A percentile compares a stretch with the other conserved stretches of the same genome.
Evolutionary conservation across 768 basidiomycete species (phyloP).

Genomic region (Trametes coccinea): DNA sequence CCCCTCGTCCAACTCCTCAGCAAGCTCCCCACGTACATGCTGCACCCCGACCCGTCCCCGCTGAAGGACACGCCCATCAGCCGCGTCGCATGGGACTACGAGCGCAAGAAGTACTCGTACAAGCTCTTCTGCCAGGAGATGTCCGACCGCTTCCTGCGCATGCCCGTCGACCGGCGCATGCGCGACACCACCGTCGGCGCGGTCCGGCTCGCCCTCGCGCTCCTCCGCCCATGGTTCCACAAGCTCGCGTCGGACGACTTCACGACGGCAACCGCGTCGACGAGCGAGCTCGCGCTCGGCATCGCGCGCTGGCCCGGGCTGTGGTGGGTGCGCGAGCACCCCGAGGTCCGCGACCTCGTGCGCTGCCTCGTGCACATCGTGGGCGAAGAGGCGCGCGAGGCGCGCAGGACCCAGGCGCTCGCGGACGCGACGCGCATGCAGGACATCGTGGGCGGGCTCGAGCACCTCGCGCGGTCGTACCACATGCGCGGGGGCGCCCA

Average conservation of each 20-base stretch:
- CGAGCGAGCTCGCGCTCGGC: slow-evolving; percentile 37
- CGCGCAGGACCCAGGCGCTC: slow-evolving; percentile 41
- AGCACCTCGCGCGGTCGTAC: slow-evolving; percentile 45
- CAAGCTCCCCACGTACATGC: slow-evolving; percentile 73
- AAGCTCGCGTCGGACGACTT: slow-evolving; percentile 43
- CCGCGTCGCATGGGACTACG: slow-evolving; percentile 53
- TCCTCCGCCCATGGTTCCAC: slow-evolving; percentile 74
- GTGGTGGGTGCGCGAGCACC: slow-evolving; percentile 66
- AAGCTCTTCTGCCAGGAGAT: slow-evolving; percentile 72
- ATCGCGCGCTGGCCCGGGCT: slow-evolving; percentile 60
- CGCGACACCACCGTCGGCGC: slow-evolving; percentile 69
- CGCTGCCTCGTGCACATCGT: slow-evolving; percentile 59
- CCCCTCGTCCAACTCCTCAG: slow-evolving; percentile 64
- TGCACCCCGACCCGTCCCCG: slow-evolving; percentile 36
- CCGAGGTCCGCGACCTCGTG: slow-evolving; percentile 61
- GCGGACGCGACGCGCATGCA: slow-evolving; percentile 52
- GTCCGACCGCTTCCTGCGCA: slow-evolving; percentile 59
- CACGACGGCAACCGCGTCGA: slow-evolving; percentile 38
- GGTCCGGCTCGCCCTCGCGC: slow-evolving; percentile 63
- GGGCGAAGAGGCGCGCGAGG: slow-evolving; percentile 64
- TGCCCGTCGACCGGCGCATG: slow-evolving; percentile 55
- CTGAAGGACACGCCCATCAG: slow-evolving; percentile 39
- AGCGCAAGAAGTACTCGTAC: slow-evolving; percentile 59
- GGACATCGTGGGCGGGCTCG: slow-evolving; percentile 50
- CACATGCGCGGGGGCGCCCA: slow-evolving; percentile 27